Evolutionary conservation across 371 early-diverging fungal species (phyloP).

Genomic region (Syncephalastrum racemosum): DNA sequence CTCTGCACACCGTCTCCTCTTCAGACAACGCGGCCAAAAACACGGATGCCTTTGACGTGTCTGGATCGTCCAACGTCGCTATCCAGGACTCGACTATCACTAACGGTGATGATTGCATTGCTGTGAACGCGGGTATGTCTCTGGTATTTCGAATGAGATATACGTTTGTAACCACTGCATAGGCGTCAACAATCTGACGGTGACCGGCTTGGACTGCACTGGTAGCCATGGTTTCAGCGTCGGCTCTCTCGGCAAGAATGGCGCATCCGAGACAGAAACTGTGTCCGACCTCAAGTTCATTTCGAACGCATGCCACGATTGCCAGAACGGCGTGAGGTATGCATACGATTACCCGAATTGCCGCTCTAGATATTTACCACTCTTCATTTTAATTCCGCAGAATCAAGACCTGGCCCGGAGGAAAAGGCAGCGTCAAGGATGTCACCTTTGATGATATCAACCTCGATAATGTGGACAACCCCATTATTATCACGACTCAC

Average conservation of each 20-base stretch:
- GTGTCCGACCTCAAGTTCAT: constrained; percentile 25
- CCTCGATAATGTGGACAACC: constrained; percentile 24
- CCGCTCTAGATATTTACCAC: too few species aligned
- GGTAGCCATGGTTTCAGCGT: constrained; percentile 39
- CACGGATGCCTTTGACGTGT: constrained; percentile 40
- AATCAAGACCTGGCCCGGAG: constrained; percentile 33
- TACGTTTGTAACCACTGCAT: too few species aligned
- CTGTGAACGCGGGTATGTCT: constrained; percentile 21
- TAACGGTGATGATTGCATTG: constrained; percentile 35
- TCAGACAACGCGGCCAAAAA: constrained; percentile 25
- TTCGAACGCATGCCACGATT: constrained; percentile 26
- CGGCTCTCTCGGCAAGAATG: constrained; percentile 33
- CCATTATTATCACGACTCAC: constrained; percentile 26
- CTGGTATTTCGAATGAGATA: too few species aligned
- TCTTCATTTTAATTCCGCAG: neutral
- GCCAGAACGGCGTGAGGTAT: constrained; percentile 36
- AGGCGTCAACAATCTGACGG: constrained; percentile 26
- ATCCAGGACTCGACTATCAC: constrained; percentile 21
- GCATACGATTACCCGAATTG: neutral
- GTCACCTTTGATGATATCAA: constrained; percentile 20
- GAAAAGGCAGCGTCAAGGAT: constrained; percentile 20
- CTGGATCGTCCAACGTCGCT: constrained; percentile 23
- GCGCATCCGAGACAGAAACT: constrained; percentile 13
- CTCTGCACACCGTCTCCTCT: constrained; percentile 27
- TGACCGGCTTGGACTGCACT: constrained; percentile 23